Evolutionary conservation across 148 eudicot genomes (phyloP).

Genomic region (Rhododendron williamsianum): DNA sequence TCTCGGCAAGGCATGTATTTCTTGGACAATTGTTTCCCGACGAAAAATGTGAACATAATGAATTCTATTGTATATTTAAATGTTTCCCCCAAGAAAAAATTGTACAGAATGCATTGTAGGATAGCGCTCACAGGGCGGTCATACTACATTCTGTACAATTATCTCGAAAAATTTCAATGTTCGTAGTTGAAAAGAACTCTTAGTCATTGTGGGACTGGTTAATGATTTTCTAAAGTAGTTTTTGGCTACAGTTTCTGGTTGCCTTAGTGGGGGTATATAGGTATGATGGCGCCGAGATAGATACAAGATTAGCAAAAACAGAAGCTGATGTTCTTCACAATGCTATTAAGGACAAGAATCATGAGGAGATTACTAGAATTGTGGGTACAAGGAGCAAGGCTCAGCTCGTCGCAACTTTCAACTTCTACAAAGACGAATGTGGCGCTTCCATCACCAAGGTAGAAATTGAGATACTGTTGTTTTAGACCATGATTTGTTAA

Average conservation of each 20-base stretch:
- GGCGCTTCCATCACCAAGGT: constrained; percentile 75
- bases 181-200: neutral
- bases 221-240: neutral
- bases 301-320: constrained; percentile 42
- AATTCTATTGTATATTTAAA: neutral
- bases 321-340: constrained; percentile 63
- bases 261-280: constrained; percentile 60
- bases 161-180: neutral
- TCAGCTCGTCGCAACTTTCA: constrained; percentile 71
- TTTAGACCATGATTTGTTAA: neutral
- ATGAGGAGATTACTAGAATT: constrained; percentile 68
- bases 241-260: constrained; percentile 52
- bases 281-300: constrained; percentile 50
- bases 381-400: constrained; percentile 77
- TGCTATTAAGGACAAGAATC: constrained; percentile 50
- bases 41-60: neutral
- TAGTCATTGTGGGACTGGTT: neutral
- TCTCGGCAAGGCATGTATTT: constrained; percentile 45
- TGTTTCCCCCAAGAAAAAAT: neutral
- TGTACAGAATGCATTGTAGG: too few relatives aligned
- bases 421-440: constrained; percentile 63
- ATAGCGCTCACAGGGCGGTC: too few relatives aligned
- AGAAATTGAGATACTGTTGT: neutral
- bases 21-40: neutral
- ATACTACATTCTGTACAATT: too few relatives aligned